Evolutionary conservation across 1,139 yeast genomes (phyloP).

Genomic region (Oligophagozyma castellii): DNA sequence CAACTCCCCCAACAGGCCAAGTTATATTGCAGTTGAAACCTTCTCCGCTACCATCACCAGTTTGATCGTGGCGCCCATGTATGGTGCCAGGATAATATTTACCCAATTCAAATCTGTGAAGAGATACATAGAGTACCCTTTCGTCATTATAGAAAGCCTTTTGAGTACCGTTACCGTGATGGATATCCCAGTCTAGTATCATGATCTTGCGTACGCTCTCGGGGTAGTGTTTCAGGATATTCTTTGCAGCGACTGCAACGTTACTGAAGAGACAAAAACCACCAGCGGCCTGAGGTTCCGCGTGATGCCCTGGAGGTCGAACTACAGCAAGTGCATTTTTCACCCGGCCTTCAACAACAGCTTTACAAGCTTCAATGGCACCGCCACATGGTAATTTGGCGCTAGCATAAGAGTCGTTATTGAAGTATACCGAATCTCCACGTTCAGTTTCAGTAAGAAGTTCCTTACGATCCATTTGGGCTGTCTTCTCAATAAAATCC

Average conservation of each 20-base stretch:
- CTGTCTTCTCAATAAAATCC: slow-evolving; percentile 61
- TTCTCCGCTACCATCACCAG: slow-evolving; percentile 75
- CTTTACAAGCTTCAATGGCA: slow-evolving; percentile 88
- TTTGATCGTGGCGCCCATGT: slow-evolving; percentile 62
- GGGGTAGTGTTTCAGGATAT: slow-evolving; percentile 68
- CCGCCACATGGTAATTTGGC: slow-evolving; percentile 96
- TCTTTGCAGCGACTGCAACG: slow-evolving; percentile 94
- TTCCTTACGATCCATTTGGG: slow-evolving; percentile 64
- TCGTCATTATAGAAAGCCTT: slow-evolving; percentile 83
- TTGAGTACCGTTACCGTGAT: slow-evolving; percentile 98
- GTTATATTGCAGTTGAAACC: slow-evolving; percentile 87
- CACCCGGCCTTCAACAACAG: slow-evolving; percentile 86
- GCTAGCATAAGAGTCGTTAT: slow-evolving; percentile 76
- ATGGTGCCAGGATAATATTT: slow-evolving; percentile 90
- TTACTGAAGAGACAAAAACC: slow-evolving; percentile 94
- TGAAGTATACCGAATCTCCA: slow-evolving; percentile 91
- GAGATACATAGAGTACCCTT: slow-evolving; percentile 74
- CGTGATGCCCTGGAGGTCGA: slow-evolving; percentile 99
- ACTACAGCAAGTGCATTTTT: slow-evolving; percentile 90
- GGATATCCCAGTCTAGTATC: slow-evolving; percentile 94
- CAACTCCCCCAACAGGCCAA: slow-evolving; percentile 88
- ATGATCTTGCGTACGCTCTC: slow-evolving; percentile 76
- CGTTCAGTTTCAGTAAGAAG: slow-evolving; percentile 73
- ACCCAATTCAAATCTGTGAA: slow-evolving; percentile 88
- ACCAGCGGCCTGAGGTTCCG: slow-evolving; percentile 94